Evolutionary conservation across 2,329 filamentous ascomycete species (phyloP), one percentile per base, ranked within the genome.

Genomic region (Ascochyta viciae-villosae): DNA sequence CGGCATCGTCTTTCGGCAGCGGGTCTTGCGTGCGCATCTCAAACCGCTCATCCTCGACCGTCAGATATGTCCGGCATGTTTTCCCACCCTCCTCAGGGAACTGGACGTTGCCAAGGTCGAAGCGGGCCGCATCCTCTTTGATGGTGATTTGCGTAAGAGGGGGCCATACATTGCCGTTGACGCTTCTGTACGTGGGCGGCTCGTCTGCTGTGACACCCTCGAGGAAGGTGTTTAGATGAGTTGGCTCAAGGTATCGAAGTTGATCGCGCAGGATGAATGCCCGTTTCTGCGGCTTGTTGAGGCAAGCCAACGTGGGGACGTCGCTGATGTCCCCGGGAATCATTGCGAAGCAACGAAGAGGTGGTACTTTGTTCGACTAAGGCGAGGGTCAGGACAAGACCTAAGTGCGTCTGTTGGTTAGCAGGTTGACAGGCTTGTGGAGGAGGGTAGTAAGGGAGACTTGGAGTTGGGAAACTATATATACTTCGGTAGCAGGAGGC

Each of bases 51-150:
- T 62, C 47, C 2, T 71, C 64, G 4, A 69, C 50, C 2, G 57
- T 44, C 3, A 73, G 29, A n/a, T 58, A 50, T 1, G 63, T 58
- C 1, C 58, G 54, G 15, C 54, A 46, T 13, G 66, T 42, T 8
- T 33, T 35, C 19, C 65, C 61, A 2, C 46, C 50, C 9, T 64
- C 58, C 31, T 65, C 62, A 1, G 55, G 39, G 24, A 70, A 68
- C 16, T 55, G 40, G 0, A 75, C 68, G 24, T 75, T 74, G 13
- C 72, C 71, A 2, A 75, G 46, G 24, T 74, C 68, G 46, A 67
- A 68, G 8, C 34, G 53, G 6, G 54, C 64, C 1, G 68, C 69
- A 8, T 40, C 43, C 8, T 63, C 49, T 34, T 66, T 70, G 29
- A 74, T 53, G 2, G 52, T 63, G 23, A 70, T 66, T 9, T 67